Evolutionary conservation across 805 yeast species (phyloP), one percentile per base, ranked within the genome.

Genomic region (Candida namnaoensis): DNA sequence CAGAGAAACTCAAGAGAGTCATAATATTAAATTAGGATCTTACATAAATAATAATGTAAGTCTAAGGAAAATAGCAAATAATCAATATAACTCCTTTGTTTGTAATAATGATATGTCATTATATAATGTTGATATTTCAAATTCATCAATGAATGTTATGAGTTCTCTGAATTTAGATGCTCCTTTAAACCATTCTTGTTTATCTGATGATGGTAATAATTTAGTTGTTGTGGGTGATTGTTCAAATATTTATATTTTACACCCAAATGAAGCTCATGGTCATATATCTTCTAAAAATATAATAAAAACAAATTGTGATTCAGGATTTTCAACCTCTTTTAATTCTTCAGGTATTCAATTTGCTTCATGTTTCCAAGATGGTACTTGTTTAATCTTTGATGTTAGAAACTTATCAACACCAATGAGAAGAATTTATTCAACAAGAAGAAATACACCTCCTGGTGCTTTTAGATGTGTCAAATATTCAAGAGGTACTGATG

Each of bases 291-390:
- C 61, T 25, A 46, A 44, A 15, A 61, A 60, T 38, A 63, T 75
- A 2, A 67, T 78, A 40, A 69, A 66, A 42, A 80, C 91, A 0
- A 59, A 66, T 2, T 79, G 82, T 43, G 95, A 85, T 50, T 75
- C 82, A 37, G 96, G 96, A 3, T 86, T 88, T 55, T 88, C 95
- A 5, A 78, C 86, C 1, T 75, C 83, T 27, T 88, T 81, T 64
- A 80, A 82, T 45, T 74, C 81, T n/a, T 80, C 86, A 37, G 95
- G 91, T 19, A 50, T 69, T 40, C 71, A 78, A 47, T 83, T 90
- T 56, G 80, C 93, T 1, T 78, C 85, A 0, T 80, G 88, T 24
- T 88, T 88, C 58, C 96, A 90, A 61, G 88, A 85, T 55, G 98
- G 98, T 7, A 65, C 76, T 19, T 80, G 91, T 45, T 67, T 80